Base-by-base conservation (phyloP, 129 eudicot genomes). In the Glebionis coronaria region DNA sequence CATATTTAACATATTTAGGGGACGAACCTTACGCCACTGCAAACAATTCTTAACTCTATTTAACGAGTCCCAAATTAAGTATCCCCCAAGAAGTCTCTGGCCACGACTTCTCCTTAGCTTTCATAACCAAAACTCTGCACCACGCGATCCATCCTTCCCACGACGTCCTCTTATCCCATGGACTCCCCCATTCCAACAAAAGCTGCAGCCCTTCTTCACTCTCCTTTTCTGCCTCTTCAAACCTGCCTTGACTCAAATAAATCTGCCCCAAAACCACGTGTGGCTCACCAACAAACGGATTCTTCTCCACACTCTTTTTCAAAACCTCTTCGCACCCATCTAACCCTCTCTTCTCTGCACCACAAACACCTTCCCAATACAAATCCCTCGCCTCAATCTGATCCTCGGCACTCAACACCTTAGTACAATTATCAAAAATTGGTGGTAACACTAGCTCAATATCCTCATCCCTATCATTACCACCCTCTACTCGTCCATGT, bases 111-210 rank as follows among this genome's bases (percentile, higher is more conserved):
- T 85, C 89, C 63, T 80, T 82, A 1, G 92, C 82, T 75, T 85
- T 88, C 89, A 80, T 85, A 23, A 88, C 38, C 82, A 88, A 52
- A 5, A 85, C 91, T 72, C 96, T 73, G 4, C 69, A 60, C 96
- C 96, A 88, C 38, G 96, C 88, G 65, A 88, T 60, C 96, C 96
- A 88, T 0, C 92, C 96, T 77, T 85, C 87, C 96, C 92, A 88
- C 42, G 87, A 77, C 83, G 76, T 88, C 38, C 96, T 82, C 72
- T 88, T 88, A 61, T 88, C 96, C 96, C 96, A 88, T 12, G 96
- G 92, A 70, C 91, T 85, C 8, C 87, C 96, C 96, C 96, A 88
- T 61, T 85, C 89, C 74, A 88, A 46, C 71, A 88, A 16, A 35
- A 82, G 67, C 28, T 70, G 82, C 59, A 88, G 44, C 60, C 96